These are phyloP conservation scores for Puccinia coronata DNA, from an alignment of 1,284 basidiomycete genomes.

Conservation along the genomic window DNA sequence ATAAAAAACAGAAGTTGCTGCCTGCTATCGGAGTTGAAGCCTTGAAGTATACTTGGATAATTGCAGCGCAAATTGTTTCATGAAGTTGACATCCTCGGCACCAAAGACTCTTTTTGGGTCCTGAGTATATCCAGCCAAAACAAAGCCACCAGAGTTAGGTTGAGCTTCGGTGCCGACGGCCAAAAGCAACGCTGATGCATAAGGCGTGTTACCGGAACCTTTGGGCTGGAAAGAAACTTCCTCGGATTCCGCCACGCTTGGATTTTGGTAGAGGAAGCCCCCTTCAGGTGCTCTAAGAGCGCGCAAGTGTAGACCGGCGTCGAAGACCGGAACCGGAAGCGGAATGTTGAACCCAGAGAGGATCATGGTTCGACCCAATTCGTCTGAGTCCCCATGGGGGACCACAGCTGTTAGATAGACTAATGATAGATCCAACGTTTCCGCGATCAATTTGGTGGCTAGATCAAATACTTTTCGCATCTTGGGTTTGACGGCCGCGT, in stretches of 20 bases:
- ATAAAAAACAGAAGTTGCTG: too few relatives aligned
- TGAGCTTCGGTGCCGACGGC: slow-evolving; percentile 52
- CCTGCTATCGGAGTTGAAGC: slow-evolving; percentile 25
- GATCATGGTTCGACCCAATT: slow-evolving; percentile 43
- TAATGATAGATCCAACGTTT: slow-evolving; percentile 54
- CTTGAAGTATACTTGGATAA: slow-evolving; percentile 50
- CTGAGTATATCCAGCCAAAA: slow-evolving; percentile 54
- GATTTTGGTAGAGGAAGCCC: slow-evolving; percentile 55
- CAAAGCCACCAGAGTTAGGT: slow-evolving; percentile 51
- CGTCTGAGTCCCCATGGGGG: slow-evolving; percentile 1
- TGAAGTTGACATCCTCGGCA: slow-evolving; percentile 52
- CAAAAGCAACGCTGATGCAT: slow-evolving; percentile 54
- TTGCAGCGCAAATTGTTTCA: slow-evolving; percentile 54
- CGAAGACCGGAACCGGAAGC: slow-evolving; percentile 53
- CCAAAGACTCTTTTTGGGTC: slow-evolving; percentile 52
- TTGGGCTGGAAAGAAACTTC: slow-evolving; percentile 22
- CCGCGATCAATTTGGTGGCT: slow-evolving; percentile 52
- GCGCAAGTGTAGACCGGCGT: slow-evolving; percentile 55
- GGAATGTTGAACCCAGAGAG: slow-evolving; percentile 54
- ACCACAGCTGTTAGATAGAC: slow-evolving; percentile 53
- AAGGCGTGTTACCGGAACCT: slow-evolving; percentile 6
- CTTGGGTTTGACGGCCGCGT: slow-evolving; percentile 45
- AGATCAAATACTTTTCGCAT: slow-evolving; percentile 55
- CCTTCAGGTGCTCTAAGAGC: slow-evolving; percentile 55
- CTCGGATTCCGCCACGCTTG: slow-evolving; percentile 40